Evolutionary conservation across 129 eudicot species (phyloP), one percentile per base, ranked within the genome.

Genomic region (Flaveria linearis): DNA sequence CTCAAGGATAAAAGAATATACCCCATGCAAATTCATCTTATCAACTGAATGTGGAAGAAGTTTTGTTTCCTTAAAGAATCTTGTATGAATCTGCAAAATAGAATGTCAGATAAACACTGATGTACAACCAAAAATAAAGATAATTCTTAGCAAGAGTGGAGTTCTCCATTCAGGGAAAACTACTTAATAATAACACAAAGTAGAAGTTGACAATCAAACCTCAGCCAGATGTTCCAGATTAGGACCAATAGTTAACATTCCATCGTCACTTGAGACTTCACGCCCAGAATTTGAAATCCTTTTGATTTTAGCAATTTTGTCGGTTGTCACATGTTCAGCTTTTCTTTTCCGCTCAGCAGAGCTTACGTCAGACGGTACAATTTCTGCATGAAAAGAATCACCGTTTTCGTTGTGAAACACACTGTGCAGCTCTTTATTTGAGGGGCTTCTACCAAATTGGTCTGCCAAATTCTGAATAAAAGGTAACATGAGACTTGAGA

Each of bases 21-120:
- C 98, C 87, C 69, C 81, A 15, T 72, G 80, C 64, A 82, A 52
- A 64, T 74, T 79, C 61, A 90, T 86, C 82, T 81, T 75, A 79
- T 85, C 87, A 74, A 76, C 85, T 30, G 86, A 70, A 15, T 81
- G 76, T 41, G 91, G 62, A 82, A 88, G 61, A 79, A 85, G 49
- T 67, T 84, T 71, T 51, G 78, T 52, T 73, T 75, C 84, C 73
- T 81, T 84, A 5, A 70, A 84, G 76, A 84, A 81, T 80, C 79
- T 90, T 57, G 86, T 77, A 66, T 81, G 72, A 36, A 85, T 82
- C 98, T 92, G 92, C 87, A 86, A 76, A 69, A 69, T n/a, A 68
- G 18, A 72, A 73, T 74, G 66, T 78, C 70, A 64, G 69, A 64
- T 47, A 30, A 47, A 64, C 43, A 10, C 74, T 55, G 71, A 74